Percentiles rank a stretch among this genome's conserved stretches.
Conservation (phyloP, 2,329 filamentous ascomycete genomes). For the Aspergillus aculeatus region DNA sequence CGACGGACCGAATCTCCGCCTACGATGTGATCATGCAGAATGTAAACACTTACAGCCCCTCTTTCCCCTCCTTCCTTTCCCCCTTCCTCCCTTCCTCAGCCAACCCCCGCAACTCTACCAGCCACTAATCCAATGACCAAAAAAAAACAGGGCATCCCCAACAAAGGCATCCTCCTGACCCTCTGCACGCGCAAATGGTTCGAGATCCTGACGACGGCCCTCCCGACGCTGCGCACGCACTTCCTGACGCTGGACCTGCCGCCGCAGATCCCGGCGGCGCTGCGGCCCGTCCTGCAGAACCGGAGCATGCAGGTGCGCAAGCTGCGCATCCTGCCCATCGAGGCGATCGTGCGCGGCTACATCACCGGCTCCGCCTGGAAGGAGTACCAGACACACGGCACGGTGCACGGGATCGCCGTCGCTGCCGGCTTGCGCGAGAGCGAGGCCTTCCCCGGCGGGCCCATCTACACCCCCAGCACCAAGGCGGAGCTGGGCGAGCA, state of each 20-base stretch:
- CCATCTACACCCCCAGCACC: constrained; percentile 78
- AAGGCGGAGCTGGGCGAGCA: constrained; percentile 78
- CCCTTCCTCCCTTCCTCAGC: constrained; percentile 40
- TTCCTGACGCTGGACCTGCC: constrained; percentile 62
- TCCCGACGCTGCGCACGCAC: constrained; percentile 63
- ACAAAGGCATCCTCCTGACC: constrained; percentile 67
- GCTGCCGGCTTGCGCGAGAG: constrained; percentile 68
- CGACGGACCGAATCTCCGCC: constrained; percentile 88
- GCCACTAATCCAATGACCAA: constrained; percentile 17
- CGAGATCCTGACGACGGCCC: constrained; percentile 54
- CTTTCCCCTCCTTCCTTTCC: too few species aligned
- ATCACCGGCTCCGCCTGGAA: constrained; percentile 82
- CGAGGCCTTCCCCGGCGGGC: constrained; percentile 62
- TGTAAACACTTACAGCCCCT: constrained; percentile 38
- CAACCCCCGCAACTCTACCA: not conserved
- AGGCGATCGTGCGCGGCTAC: constrained; percentile 86
- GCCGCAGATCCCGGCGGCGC: constrained; percentile 43
- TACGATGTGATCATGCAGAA: constrained; percentile 91
- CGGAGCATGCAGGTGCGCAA: constrained; percentile 77
- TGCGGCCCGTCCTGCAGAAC: constrained; percentile 56
- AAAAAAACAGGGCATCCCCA: constrained; percentile 58
- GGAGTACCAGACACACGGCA: constrained; percentile 71
- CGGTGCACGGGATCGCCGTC: constrained; percentile 74
- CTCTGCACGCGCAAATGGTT: constrained; percentile 70
- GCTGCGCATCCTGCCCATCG: constrained; percentile 72